Base-by-base conservation (phyloP, 257 asterid genomes). In the Agastache rugosa region DNA sequence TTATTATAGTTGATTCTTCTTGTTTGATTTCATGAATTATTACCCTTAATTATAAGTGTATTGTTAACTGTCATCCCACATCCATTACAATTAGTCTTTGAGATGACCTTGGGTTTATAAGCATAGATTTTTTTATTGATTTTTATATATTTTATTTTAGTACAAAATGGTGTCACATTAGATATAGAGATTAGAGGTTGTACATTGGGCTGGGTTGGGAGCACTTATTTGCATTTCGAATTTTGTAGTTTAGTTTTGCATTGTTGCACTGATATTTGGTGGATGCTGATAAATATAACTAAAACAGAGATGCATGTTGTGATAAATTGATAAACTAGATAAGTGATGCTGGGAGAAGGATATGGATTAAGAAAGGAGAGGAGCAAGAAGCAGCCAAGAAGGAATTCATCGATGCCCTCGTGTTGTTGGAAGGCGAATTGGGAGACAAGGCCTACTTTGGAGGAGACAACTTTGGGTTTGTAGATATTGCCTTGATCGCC, bases 381-480 rank as follows among this genome's bases (percentile, higher is more conserved):
- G 89, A 84, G 8, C 87, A 73, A 48, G 89, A 87, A 77, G 79
- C 67, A 17, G 92, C 84, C n/a, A 87, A 79, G 82, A 78, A 75
- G 72, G 88, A 86, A 2, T 77, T 90, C 75, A 71, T 86, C 22
- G 85, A 84, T n/a, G 54, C 75, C 64, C 80, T 87, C 6, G 76
- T 82, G 83, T 29, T 73, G 56, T 19, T 87, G 25, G 90, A 89
- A 56, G 80, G 80, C 11, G 88, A 81, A 25, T 70, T 89, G 59
- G 91, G 91, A 47, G 80, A 84, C 59, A 76, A 84, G 71, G 77
- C 83, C 59, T 87, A 75, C 78, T 84, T 89, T 20, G 89, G 83
- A 5, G 91, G 96, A 8, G 86, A 84, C 34, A 62, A 23, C 6
- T 89, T 87, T 58, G 92, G 93, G 54, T 84, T 77, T 75, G 48